phyloP scores from a whole-genome alignment of 768 basidiomycete species.

The Mycena amicta region DNA sequence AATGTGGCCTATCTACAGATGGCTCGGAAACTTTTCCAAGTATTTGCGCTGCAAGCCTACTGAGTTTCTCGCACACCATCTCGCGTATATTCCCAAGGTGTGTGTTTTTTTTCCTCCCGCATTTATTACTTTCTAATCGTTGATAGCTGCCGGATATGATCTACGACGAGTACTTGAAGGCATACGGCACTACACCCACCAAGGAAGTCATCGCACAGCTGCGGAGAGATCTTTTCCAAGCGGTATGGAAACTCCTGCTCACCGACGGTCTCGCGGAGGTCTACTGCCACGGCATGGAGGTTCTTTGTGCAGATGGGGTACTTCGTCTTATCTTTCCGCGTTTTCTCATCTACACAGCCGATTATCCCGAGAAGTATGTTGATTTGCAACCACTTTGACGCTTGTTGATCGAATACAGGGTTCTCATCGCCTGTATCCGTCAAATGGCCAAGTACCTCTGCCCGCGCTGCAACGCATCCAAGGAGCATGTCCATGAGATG shows the following conservation, averaged over 20 bases:
- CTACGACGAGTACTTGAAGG: slow-evolving; percentile 16
- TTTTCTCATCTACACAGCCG: slow-evolving; percentile 3
- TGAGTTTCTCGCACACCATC: slow-evolving; percentile 24
- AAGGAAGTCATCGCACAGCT: slow-evolving; percentile 24
- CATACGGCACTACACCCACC: slow-evolving; percentile 9
- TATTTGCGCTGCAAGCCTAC: slow-evolving; percentile 17
- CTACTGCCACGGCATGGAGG: slow-evolving; percentile 15
- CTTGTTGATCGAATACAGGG: neutral
- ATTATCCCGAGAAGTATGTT: slow-evolving; percentile 28
- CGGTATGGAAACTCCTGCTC: slow-evolving; percentile 12
- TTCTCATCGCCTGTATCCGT: neutral
- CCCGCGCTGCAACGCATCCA: neutral
- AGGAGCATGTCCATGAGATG: neutral
- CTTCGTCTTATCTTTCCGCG: slow-evolving; percentile 17
- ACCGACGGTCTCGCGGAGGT: slow-evolving; percentile 17
- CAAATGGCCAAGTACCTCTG: neutral
- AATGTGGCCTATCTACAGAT: slow-evolving; percentile 33
- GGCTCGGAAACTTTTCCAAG: slow-evolving; percentile 18
- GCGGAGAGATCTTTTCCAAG: slow-evolving; percentile 23
- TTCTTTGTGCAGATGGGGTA: slow-evolving; percentile 21
- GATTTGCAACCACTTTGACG: neutral
- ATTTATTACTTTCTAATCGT: neutral
- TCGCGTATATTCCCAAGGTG: slow-evolving; percentile 32
- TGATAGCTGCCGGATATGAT: slow-evolving; percentile 25
- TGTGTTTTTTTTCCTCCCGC: neutral